Evolutionary conservation across 352 stramenopile species (phyloP).

Genomic region (Pythium guiyangense): DNA sequence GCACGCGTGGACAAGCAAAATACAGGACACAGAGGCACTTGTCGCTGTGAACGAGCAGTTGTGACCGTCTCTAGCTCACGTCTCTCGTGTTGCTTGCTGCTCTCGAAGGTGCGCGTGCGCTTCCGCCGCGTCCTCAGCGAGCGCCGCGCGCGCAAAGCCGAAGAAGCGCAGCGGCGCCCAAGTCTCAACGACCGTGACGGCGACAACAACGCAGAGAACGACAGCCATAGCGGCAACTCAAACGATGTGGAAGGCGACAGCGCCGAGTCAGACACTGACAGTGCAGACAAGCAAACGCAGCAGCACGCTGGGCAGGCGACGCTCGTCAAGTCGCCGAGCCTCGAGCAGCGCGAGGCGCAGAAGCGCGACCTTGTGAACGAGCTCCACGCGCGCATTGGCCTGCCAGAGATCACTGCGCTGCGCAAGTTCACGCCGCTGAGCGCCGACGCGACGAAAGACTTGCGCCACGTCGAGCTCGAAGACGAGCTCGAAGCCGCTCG

Average conservation of each 20-base stretch:
- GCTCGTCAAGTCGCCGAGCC: constrained; percentile 8
- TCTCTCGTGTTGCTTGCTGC: no score
- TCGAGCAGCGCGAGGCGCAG: constrained; percentile 33
- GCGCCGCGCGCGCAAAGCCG: constrained; percentile 42
- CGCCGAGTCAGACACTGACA: constrained; percentile 8
- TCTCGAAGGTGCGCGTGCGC: constrained; percentile 49
- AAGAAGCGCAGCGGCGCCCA: constrained; percentile 15
- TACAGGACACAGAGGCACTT: constrained; percentile 39
- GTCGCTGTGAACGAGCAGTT: constrained; percentile 65
- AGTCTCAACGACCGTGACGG: no score
- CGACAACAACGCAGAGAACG: constrained; percentile 2
- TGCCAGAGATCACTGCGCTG: constrained; percentile 65
- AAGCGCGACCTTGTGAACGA: constrained; percentile 77
- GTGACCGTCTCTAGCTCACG: no score
- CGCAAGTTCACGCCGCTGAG: constrained; percentile 67
- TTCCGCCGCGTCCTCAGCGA: constrained; percentile 46
- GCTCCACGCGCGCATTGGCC: constrained; percentile 57
- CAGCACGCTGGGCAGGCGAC: background rate
- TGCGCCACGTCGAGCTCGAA: constrained; percentile 43
- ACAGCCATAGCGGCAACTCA: constrained; percentile 16
- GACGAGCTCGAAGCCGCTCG: constrained; percentile 48
- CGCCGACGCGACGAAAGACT: constrained; percentile 35
- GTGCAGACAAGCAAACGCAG: background rate
- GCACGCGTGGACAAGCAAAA: no score
- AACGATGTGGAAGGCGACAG: constrained; percentile 14